Evolutionary conservation across 164 flowering plant species (phyloP).

Genomic region (Vitis cinerea): DNA sequence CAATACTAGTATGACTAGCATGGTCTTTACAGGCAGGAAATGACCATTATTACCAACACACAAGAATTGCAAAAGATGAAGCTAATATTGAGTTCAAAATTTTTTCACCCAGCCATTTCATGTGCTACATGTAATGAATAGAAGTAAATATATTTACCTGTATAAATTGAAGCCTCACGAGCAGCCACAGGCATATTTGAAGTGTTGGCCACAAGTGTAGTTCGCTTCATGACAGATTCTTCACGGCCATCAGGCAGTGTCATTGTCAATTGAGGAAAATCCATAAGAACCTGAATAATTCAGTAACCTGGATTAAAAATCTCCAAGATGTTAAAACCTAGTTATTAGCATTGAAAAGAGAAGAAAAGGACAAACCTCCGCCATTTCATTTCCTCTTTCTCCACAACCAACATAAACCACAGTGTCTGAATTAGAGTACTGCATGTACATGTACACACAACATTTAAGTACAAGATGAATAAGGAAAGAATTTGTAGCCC

Average conservation of each 20-base stretch:
- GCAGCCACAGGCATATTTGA: slow-evolving; percentile 99
- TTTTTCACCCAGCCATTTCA: too few species aligned
- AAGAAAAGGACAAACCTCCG: slow-evolving; percentile 60
- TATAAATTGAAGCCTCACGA: slow-evolving; percentile 98
- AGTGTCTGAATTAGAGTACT: slow-evolving; percentile 98
- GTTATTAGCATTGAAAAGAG: neutral
- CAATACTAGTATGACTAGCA: too few species aligned
- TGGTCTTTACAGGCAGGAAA: neutral
- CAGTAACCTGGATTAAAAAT: neutral
- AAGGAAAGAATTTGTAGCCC: neutral
- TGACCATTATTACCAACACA: neutral
- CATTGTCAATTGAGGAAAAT: slow-evolving; percentile 99
- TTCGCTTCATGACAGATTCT: slow-evolving; percentile 99
- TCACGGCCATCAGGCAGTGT: slow-evolving; percentile 99
- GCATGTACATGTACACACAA: slow-evolving; percentile 37
- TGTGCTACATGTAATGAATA: neutral
- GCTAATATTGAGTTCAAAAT: neutral
- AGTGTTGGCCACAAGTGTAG: slow-evolving; percentile 99
- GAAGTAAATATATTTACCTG: slow-evolving; percentile 46
- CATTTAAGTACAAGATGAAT: slow-evolving; percentile 7
- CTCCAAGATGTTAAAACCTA: neutral
- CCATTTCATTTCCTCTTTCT: slow-evolving; percentile 99
- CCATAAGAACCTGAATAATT: slow-evolving; percentile 87
- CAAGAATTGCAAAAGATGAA: neutral
- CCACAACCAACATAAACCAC: slow-evolving; percentile 99